Evolutionary conservation across 108 stramenopile species (phyloP).

Genomic region (Hondaea fermentalgiana): DNA sequence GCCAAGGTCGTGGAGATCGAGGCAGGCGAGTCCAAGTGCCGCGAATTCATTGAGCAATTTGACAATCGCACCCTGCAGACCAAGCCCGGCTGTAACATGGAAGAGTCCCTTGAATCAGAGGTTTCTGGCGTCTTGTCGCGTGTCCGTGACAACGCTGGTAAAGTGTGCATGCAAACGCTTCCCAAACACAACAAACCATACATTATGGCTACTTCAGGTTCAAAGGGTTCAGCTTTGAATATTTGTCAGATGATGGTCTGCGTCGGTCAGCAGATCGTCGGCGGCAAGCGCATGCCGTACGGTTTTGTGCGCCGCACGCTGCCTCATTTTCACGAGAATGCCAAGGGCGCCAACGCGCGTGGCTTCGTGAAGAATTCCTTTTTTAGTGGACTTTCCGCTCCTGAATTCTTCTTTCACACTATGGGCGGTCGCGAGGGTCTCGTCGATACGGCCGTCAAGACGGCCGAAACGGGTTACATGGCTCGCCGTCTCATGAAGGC

Average conservation of each 20-base stretch:
- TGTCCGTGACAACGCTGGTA: slow-evolving; percentile 83
- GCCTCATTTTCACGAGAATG: slow-evolving; percentile 73
- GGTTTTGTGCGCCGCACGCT: slow-evolving; percentile 91
- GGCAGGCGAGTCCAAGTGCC: slow-evolving; percentile 51
- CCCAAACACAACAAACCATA: slow-evolving; percentile 33
- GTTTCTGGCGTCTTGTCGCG: slow-evolving; percentile 68
- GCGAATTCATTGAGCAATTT: slow-evolving; percentile 68
- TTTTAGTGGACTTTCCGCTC: slow-evolving; percentile 88
- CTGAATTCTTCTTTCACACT: slow-evolving; percentile 99
- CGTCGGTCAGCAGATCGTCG: slow-evolving; percentile 96
- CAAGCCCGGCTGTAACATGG: slow-evolving; percentile 84
- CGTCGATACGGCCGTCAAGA: slow-evolving; percentile 98
- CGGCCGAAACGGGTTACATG: slow-evolving; percentile 99
- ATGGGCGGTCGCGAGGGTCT: slow-evolving; percentile 97
- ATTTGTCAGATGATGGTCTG: slow-evolving; percentile 99
- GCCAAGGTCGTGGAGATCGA: slow-evolving; percentile 46
- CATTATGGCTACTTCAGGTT: slow-evolving; percentile 79
- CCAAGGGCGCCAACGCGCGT: slow-evolving; percentile 82
- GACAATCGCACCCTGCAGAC: slow-evolving; percentile 72
- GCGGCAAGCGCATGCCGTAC: slow-evolving; percentile 90
- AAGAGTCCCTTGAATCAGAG: slow-evolving; percentile 89
- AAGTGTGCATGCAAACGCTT: slow-evolving; percentile 81
- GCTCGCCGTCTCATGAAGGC: slow-evolving; percentile 94
- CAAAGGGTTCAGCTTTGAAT: slow-evolving; percentile 91
- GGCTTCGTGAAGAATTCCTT: slow-evolving; percentile 96